These are phyloP conservation scores for Emericellopsis atlantica DNA, from an alignment of 2,329 filamentous ascomycete species.

Conservation along the genomic window DNA sequence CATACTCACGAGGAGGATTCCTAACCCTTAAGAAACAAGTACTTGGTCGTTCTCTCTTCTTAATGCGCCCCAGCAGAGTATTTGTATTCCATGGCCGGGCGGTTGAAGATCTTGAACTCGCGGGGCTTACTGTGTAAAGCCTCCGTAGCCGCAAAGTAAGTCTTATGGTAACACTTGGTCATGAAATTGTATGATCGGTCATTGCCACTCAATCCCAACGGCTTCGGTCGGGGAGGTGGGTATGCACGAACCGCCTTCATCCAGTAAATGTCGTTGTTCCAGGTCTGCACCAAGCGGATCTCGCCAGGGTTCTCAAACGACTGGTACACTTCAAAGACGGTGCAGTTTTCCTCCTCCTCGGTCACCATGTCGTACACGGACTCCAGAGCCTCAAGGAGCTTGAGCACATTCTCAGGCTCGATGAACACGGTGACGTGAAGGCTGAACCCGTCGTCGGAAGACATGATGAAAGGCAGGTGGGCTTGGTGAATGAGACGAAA, in stretches of 20 bases:
- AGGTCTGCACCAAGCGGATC: constrained; percentile 3
- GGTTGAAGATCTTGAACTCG: not conserved
- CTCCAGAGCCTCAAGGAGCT: constrained; percentile 3
- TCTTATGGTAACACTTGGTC: not conserved
- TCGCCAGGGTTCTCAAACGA: constrained; percentile 2
- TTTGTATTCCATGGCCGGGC: not conserved
- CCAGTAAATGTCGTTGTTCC: not conserved
- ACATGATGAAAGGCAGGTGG: not conserved
- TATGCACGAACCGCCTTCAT: not conserved
- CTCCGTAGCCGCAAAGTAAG: not conserved
- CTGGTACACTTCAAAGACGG: constrained; percentile 4
- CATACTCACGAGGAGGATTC: no score
- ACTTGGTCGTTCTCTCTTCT: no score
- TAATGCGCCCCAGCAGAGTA: no score
- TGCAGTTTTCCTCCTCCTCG: constrained; percentile 2
- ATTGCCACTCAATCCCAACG: not conserved
- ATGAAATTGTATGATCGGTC: not conserved
- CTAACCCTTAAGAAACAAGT: no score
- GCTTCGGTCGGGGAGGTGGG: not conserved
- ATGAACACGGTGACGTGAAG: constrained; percentile 3
- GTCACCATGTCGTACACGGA: constrained; percentile 3
- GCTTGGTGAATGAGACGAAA: no score
- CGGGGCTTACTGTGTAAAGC: not conserved
- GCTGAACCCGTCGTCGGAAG: not conserved
- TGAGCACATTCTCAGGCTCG: constrained; percentile 10